Conservation (phyloP, 768 basidiomycete genomes). For the Lactarius trivialis region DNA sequence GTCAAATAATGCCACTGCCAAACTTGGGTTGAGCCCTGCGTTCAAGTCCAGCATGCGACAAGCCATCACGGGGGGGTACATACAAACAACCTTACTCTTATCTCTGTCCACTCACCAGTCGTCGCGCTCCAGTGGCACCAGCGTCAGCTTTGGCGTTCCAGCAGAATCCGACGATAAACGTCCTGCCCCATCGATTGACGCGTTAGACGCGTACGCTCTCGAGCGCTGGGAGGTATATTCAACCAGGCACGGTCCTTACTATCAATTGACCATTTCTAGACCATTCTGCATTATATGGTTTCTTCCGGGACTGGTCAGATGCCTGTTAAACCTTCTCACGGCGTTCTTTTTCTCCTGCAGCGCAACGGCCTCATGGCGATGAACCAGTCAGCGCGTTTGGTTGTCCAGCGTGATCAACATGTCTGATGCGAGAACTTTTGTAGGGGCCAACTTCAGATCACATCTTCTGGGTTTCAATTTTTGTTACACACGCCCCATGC, state of each 20-base stretch:
- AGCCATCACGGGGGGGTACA: slow-evolving; percentile 84
- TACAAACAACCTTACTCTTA: slow-evolving; percentile 2
- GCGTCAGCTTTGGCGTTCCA: slow-evolving; percentile 79
- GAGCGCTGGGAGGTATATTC: slow-evolving; percentile 81
- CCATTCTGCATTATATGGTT: slow-evolving; percentile 97
- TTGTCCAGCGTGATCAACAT: background rate
- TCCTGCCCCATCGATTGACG: slow-evolving; percentile 45
- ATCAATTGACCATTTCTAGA: slow-evolving; percentile 40
- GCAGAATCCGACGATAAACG: slow-evolving; percentile 59
- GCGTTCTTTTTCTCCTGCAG: slow-evolving; percentile 77
- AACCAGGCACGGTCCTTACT: background rate
- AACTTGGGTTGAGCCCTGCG: slow-evolving; percentile 60
- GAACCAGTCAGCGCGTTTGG: slow-evolving; percentile 43
- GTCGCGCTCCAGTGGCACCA: slow-evolving; percentile 48
- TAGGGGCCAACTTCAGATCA: slow-evolving; percentile 67
- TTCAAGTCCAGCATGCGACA: slow-evolving; percentile 78
- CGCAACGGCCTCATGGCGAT: slow-evolving; percentile 82
- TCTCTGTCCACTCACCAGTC: background rate
- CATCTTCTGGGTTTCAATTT: slow-evolving; percentile 94
- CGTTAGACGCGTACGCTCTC: slow-evolving; percentile 73
- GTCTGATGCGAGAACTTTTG: slow-evolving; percentile 29
- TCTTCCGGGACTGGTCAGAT: slow-evolving; percentile 79
- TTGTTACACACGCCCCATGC: slow-evolving; percentile 89
- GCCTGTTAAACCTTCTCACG: slow-evolving; percentile 69
- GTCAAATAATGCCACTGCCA: slow-evolving; percentile 45